phyloP scores from a whole-genome alignment of 1,284 basidiomycete genomes.

The Cystobasidiaceae sp. region DNA sequence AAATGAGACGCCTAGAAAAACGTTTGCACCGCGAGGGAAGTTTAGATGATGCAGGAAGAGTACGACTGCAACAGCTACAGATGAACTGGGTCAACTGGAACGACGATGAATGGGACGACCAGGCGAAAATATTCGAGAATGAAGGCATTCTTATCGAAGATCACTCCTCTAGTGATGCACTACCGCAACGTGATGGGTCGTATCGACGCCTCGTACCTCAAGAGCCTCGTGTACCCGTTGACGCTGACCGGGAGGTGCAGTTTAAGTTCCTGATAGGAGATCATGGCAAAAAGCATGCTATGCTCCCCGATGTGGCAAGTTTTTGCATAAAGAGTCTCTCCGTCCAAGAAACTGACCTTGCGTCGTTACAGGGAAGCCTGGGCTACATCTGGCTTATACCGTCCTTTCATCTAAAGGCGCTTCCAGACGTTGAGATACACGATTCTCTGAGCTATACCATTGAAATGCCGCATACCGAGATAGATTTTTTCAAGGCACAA shows the following conservation, averaged over 20 bases:
- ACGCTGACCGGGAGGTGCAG: conserved; percentile 45
- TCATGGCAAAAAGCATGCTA: conserved; percentile 43
- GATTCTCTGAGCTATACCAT: conserved; percentile 40
- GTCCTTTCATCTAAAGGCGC: conserved; percentile 40
- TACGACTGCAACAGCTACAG: neutral
- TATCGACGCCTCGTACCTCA: conserved; percentile 1
- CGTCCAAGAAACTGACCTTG: neutral
- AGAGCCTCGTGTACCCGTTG: conserved; percentile 35
- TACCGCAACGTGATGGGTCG: no score
- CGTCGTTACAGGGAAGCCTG: conserved; percentile 34
- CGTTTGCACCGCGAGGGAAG: neutral
- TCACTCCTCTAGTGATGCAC: no score
- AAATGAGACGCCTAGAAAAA: conserved; percentile 21
- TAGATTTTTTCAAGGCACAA: conserved; percentile 46
- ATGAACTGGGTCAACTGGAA: neutral
- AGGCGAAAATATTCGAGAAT: conserved; percentile 28
- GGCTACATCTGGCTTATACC: conserved; percentile 47
- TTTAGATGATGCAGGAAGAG: neutral
- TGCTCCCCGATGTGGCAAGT: conserved; percentile 42
- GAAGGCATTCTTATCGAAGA: conserved; percentile 8
- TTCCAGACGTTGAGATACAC: neutral
- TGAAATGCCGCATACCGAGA: conserved; percentile 40
- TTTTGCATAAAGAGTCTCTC: neutral
- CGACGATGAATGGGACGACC: conserved; percentile 32
- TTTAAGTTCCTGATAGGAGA: conserved; percentile 44